phyloP scores from a whole-genome alignment of 1,284 basidiomycete species.

The Grifola frondosa region DNA sequence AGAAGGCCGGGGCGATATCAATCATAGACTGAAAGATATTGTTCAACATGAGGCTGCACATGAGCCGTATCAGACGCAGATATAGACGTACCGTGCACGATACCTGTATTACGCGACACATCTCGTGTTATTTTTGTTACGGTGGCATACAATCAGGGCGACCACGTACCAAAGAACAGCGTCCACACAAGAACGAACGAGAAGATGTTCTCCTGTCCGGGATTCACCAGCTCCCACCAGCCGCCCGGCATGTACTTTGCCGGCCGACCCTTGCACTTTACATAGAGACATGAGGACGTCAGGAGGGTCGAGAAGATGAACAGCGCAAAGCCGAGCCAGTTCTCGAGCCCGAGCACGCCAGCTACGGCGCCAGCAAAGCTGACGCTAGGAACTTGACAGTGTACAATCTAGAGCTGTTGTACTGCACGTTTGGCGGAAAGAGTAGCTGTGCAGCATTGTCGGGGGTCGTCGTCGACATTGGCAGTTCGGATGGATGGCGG shows the following conservation, averaged over 20 bases:
- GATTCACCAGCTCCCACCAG: conserved; percentile 65
- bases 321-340: conserved; percentile 77
- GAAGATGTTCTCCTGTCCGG: conserved; percentile 83
- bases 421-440: conserved; percentile 69
- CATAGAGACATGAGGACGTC: conserved; percentile 62
- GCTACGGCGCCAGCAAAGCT: conserved; percentile 81
- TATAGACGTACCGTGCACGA: conserved; percentile 27
- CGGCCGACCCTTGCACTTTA: conserved; percentile 69
- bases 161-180: conserved; percentile 76
- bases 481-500: not conserved
- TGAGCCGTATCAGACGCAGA: conserved; percentile 11
- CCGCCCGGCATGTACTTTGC: conserved; percentile 62
- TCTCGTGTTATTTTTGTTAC: conserved; percentile 5
- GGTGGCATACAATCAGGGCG: not conserved
- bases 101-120: conserved; percentile 20
- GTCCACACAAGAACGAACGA: conserved; percentile 90
- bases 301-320: conserved; percentile 69
- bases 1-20: conserved; percentile 10
- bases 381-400: conserved; percentile 76
- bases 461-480: conserved; percentile 29
- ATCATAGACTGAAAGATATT: conserved; percentile 26
- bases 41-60: conserved; percentile 5
- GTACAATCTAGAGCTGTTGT: conserved; percentile 60
- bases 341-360: conserved; percentile 84
- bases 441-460: conserved; percentile 62